Conservation (phyloP, 176 grass and related monocot genomes). For the Carex scoparia region DNA sequence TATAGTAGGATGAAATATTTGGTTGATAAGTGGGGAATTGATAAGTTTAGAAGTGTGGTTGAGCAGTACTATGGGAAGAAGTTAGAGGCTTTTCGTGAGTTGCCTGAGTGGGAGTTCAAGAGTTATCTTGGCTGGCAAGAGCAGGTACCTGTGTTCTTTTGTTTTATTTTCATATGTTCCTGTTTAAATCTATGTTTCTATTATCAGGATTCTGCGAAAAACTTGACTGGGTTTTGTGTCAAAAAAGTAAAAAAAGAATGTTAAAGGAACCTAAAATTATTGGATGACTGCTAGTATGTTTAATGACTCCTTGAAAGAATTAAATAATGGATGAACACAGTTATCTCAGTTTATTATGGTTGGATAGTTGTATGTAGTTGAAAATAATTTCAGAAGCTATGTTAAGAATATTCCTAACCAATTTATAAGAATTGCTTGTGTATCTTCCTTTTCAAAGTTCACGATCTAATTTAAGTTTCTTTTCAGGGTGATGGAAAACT, state of each 20-base stretch:
- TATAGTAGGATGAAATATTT: slow-evolving; percentile 99
- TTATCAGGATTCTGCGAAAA: background rate
- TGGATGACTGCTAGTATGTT: background rate
- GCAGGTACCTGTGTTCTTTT: slow-evolving; percentile 45
- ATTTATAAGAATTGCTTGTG: background rate
- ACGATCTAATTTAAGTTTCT: background rate
- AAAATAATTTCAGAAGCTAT: slow-evolving; percentile 2
- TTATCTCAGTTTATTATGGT: background rate
- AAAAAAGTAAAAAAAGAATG: background rate
- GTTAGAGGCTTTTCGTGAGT: slow-evolving; percentile 54
- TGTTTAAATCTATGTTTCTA: background rate
- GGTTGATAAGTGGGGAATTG: slow-evolving; percentile 85
- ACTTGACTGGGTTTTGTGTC: background rate
- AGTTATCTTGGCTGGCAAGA: slow-evolving; percentile 97
- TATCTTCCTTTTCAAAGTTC: background rate
- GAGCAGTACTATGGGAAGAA: slow-evolving; percentile 99
- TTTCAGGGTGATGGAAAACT: slow-evolving; percentile 81
- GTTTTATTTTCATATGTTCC: slow-evolving; percentile 1
- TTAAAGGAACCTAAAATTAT: background rate
- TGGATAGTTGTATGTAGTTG: background rate
- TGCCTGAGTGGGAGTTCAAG: slow-evolving; percentile 90
- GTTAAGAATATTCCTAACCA: background rate
- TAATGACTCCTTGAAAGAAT: background rate
- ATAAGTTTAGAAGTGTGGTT: slow-evolving; percentile 66
- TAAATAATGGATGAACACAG: background rate